Evolutionary conservation across 139 green algal genomes (phyloP).

Genomic region (Coelastrella sp.): DNA sequence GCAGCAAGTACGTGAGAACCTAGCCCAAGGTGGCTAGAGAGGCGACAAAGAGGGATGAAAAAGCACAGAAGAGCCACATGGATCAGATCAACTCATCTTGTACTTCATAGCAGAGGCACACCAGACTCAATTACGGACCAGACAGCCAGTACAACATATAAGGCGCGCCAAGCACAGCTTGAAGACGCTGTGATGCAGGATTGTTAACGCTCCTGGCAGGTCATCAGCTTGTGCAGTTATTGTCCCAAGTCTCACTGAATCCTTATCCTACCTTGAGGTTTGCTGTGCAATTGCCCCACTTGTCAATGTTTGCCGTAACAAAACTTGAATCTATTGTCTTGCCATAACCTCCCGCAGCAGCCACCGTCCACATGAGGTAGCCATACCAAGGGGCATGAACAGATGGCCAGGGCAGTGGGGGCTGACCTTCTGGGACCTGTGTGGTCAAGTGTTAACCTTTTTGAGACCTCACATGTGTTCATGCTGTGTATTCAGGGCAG

Average conservation of each 20-base stretch:
- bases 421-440: constrained; percentile 4
- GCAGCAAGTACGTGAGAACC: neutral
- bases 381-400: constrained; percentile 49
- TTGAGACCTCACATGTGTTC: neutral
- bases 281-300: constrained; percentile 14
- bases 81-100: neutral
- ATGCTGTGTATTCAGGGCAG: neutral
- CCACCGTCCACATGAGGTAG: constrained; percentile 39
- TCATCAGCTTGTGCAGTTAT: neutral
- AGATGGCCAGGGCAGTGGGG: constrained; percentile 21
- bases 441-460: neutral
- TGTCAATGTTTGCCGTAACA: constrained; percentile 6
- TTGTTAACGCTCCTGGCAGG: neutral
- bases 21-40: neutral
- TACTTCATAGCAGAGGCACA: neutral
- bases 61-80: too few relatives aligned
- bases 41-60: neutral
- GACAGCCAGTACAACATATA: neutral
- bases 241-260: neutral
- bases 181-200: neutral
- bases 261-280: constrained; percentile 42
- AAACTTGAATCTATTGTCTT: constrained; percentile 11
- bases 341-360: constrained; percentile 15
- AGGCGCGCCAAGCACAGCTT: too few relatives aligned
- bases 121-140: neutral